These are phyloP conservation scores for Pseudocercospora cruenta DNA, from an alignment of 2,329 filamentous ascomycete genomes.

Conservation along the genomic window DNA sequence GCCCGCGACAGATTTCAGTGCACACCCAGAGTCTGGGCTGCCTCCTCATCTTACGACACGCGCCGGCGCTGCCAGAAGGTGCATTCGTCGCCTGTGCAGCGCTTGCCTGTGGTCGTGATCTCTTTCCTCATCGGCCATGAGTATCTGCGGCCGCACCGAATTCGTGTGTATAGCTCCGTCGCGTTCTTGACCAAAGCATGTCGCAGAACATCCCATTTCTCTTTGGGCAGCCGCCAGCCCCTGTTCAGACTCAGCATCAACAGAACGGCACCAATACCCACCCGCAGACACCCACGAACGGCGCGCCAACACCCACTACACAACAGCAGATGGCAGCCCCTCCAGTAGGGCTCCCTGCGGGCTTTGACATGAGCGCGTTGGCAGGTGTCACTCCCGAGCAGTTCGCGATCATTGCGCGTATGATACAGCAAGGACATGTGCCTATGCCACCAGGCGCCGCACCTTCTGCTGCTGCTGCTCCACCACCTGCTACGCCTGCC, in stretches of 20 bases:
- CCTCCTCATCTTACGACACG: not conserved
- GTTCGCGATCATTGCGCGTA: slow-evolving; percentile 30
- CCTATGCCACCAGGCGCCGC: slow-evolving; percentile 26
- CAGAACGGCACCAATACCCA: slow-evolving; percentile 6
- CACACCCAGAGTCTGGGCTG: not conserved
- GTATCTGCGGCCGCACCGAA: not conserved
- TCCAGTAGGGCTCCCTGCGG: slow-evolving; percentile 6
- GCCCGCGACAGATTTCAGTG: not conserved
- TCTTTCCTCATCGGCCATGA: slow-evolving; percentile 1
- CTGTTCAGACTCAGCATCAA: slow-evolving; percentile 9
- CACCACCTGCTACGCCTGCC: not conserved
- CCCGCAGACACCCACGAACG: slow-evolving; percentile 14
- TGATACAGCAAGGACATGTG: slow-evolving; percentile 34
- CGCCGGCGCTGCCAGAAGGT: slow-evolving; percentile 4
- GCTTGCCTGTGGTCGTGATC: not conserved
- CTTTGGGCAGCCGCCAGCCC: slow-evolving; percentile 17
- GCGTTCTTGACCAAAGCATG: slow-evolving; percentile 23
- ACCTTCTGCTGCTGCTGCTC: not conserved
- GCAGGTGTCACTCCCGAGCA: slow-evolving; percentile 35
- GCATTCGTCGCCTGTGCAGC: slow-evolving; percentile 11
- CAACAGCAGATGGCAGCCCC: slow-evolving; percentile 10
- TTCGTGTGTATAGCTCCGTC: not conserved
- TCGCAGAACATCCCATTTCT: slow-evolving; percentile 29
- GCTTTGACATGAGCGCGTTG: slow-evolving; percentile 28
- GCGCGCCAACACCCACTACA: slow-evolving; percentile 16